Base-by-base conservation (phyloP, 2,329 filamentous ascomycete species). In the Venturia pyrina region DNA sequence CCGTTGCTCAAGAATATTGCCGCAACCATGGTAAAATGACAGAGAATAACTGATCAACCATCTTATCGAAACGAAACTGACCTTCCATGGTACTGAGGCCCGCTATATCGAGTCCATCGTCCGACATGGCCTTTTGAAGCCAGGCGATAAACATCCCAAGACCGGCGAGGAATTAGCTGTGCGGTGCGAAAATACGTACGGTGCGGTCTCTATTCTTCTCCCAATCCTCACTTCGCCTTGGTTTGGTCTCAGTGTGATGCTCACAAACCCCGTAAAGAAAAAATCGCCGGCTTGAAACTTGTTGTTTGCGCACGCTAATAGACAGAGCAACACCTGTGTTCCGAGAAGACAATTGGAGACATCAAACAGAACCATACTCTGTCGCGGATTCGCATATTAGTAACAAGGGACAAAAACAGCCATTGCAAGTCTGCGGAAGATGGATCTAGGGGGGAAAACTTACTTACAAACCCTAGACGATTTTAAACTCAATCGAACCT, bases 231-330 rank as follows among this genome's bases (percentile, higher is more conserved):
- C 5, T 81, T 78, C 66, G 72, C 78, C 6, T 70, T 80, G 1
- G 67, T 64, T 2, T 81, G 78, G 68, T 71, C 74, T 17, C 70
- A 70, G 28, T 37, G 11, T n/a, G 19, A 57, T 7, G 5, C 53
- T n/a, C 5, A 10, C 8, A 5, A 21, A 5, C 13, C 66, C 67
- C n/a, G 67, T 68, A n/a, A 71, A 69, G 41, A 71, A 72, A 68
- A 76, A 32, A 73, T 77, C 40, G 75, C 75, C 41, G 76, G 78
- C 2, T 68, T 79, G 60, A 77, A 79, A 60, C 70, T 82, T 3
- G 69, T 81, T 24, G 77, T 80, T 8, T 82, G 79, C 69, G 79
- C 79, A 78, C 75, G 3, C 66, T 82, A 53, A 81, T 82, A 78
- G 80, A 79, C 1, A 72, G 78, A 1, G 67, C 76, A 0, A 69